Evolutionary conservation across 2,329 filamentous ascomycete genomes (phyloP).

Genomic region (Thelonectria discophora): DNA sequence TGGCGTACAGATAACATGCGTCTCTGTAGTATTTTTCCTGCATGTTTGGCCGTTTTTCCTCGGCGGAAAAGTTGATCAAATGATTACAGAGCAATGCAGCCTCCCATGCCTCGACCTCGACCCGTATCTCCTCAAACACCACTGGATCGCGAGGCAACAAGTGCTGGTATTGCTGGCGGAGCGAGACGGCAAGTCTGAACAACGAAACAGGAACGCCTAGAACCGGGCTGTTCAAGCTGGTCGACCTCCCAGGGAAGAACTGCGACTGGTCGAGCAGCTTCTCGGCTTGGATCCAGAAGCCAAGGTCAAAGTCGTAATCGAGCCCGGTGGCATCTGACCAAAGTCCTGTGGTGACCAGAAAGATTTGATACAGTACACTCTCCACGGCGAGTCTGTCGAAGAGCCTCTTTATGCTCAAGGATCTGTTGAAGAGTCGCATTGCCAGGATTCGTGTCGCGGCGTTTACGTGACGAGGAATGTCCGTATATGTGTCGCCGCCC

Average conservation of each 20-base stretch:
- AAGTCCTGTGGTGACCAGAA: conserved; percentile 31
- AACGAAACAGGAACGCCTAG: conserved; percentile 35
- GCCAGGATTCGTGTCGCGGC: conserved; percentile 36
- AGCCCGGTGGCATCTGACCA: conserved; percentile 29
- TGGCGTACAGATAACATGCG: conserved; percentile 30
- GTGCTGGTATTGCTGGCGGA: conserved; percentile 24
- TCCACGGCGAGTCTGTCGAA: conserved; percentile 38
- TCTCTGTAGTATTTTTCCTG: conserved; percentile 28
- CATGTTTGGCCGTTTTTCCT: neutral
- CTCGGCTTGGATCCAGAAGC: conserved; percentile 34
- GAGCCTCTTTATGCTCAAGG: conserved; percentile 14
- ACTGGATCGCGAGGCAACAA: neutral
- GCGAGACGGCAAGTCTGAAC: conserved; percentile 25
- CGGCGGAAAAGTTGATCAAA: neutral
- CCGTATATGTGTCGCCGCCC: conserved; percentile 31
- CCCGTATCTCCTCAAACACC: neutral
- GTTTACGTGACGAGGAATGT: conserved; percentile 34
- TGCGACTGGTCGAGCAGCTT: conserved; percentile 19
- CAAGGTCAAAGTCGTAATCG: conserved; percentile 23
- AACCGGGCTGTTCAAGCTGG: conserved; percentile 34
- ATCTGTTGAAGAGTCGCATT: conserved; percentile 21
- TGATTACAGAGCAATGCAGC: conserved; percentile 14
- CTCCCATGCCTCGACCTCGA: conserved; percentile 31
- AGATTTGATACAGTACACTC: conserved; percentile 39
- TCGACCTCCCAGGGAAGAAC: conserved; percentile 24